Evolutionary conservation across 2,329 filamentous ascomycete species (phyloP), one percentile per base, ranked within the genome.

Genomic region (Venturia aucupariae): DNA sequence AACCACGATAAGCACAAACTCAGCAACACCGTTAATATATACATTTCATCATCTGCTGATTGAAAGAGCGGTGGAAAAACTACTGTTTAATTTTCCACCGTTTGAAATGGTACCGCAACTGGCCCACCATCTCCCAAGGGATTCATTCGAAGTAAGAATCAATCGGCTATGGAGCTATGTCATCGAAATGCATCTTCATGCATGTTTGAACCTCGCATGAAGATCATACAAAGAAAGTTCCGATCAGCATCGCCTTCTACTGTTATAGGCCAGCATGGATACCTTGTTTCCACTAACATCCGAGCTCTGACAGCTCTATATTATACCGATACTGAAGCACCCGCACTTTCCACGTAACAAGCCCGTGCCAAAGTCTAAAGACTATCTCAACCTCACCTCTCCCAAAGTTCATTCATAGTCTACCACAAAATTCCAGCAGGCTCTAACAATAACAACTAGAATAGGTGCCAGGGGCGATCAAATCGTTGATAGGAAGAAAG

Each of bases 381-480:
- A 19, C 51, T 57, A 57, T 57, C 51, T 57, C 30, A 57, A 57
- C 51, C 30, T 57, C 51, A 57, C 30, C 51, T 57, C 51, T 8
- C 35, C 17, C 4, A 41, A n/a, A n/a, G n/a, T n/a, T n/a, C 11
- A 4, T 41, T 41, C 39, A 41, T 17, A 41, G 13, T 13, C 4
- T 17, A 41, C 39, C 39, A 13, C 1, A 41, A 1, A 15, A 4
- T 15, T 10, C 39, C 13, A 1, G 39, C 15, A 15, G 39, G 17
- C 13, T 41, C 39, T 41, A 4, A 41, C 44, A 11, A 22, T n/a
- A 48, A 24, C 44, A 48, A 22, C 44, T n/a, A 48, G 19, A 3
- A 48, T 48, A 11, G n/a, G 24, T n/a, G 3, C 17, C 44, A 22
- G 2, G 19, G 2, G 17, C 22, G 24, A 17, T 1, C 19, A 8